Base-by-base conservation (phyloP, 164 flowering plant species). In the Vitis rotundifolia region DNA sequence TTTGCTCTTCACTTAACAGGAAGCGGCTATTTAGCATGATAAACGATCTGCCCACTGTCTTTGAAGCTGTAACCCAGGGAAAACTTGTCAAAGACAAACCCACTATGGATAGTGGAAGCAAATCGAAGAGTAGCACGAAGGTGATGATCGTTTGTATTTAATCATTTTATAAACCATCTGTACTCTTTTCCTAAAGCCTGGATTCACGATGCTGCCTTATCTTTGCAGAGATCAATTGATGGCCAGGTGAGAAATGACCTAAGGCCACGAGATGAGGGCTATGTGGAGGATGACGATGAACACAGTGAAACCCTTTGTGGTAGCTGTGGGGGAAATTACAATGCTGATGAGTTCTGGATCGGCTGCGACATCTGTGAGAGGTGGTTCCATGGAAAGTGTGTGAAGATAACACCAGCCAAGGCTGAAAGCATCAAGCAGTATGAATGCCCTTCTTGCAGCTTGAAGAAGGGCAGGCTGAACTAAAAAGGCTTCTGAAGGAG, bases 41-140 rank as follows among this genome's bases (percentile, higher is more conserved):
- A 44, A 94, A 94, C 77, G 98, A 92, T 69, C 85, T 87, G 69
- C 94, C 97, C 8, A 90, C 98, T n/a, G 85, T 91, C 70, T 92
- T 85, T 76, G 98, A 94, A 84, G 93, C 92, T 51, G 92, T 91
- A 8, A 78, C 91, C 3, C 94, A 87, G 64, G 86, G 88, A 80
- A 89, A 88, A 78, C 80, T 88, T 10, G 71, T 73, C 22, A 89
- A 88, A 79, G 97, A 91, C 57, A 92, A 89, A 75, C 91, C 91
- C 12, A 78, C 79, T 71, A 75, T 77, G 19, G 94, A 92, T 67
- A 82, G 88, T 73, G 92, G 94, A 74, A 89, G 88, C 83, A 94
- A 89, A 83, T 79, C 92, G 63, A 72, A 84, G 59, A 82, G 80
- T 59, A 72, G 87, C 80, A 76, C 88, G 70, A 93, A 94, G 91